Base-by-base conservation (phyloP, 768 basidiomycete species). In the Suillus spraguei region DNA sequence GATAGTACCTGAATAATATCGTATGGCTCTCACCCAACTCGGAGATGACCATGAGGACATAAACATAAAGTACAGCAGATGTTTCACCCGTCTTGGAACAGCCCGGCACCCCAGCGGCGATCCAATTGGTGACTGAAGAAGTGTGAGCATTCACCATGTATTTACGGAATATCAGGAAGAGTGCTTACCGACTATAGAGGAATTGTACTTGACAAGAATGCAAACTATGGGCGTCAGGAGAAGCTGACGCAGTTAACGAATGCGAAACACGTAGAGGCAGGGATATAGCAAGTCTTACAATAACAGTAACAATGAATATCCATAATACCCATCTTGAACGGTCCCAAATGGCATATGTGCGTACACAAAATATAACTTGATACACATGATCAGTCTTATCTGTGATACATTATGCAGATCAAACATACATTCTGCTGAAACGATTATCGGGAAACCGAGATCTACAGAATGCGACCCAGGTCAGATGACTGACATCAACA, bases 321-420 rank as follows among this genome's bases (percentile, higher is more conserved):
- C 56, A 58, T 0, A 58, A 13, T 20, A 58, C 4, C 56, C 39
- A 6, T 58, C 28, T 41, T 3, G 56, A 58, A 13, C 60, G 54
- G 5, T 42, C 60, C 60, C 60, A 61, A 53, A 61, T 32, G 35
- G 38, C 54, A 39, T 61, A 61, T 17, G 53, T 59, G 11, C 60
- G 60, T 38, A 59, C 54, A 38, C 59, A 54, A 35, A 61, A 61
- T 54, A 61, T 38, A 20, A 38, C 60, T 61, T 38, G 24, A 42
- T 41, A 41, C 6, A 20, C 11, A 41, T 58, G 5, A 28, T 58
- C 24, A 58, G 24, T 20, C 28, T 41, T 24, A 24, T 20, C 10
- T 58, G 38, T 22, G 11, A 10, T 22, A 55, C 13, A 33, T 22
- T 7, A 16, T 10, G 60, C 6, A 17, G 22, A 61, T 39, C 9